Base-by-base conservation (phyloP, 352 stramenopile genomes). In the Globisporangium heterothallicum region DNA sequence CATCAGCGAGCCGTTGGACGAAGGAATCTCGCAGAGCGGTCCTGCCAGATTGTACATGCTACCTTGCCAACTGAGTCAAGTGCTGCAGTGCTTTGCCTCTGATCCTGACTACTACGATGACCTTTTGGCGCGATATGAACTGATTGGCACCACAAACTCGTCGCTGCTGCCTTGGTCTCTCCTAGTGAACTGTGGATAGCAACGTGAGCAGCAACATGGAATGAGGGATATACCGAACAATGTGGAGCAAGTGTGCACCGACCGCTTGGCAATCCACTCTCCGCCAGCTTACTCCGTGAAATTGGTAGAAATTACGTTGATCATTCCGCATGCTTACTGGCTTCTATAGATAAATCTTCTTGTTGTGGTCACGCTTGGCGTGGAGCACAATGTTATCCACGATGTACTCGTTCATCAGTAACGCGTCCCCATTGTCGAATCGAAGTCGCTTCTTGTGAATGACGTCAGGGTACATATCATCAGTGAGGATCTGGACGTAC, bases 391-490 rank as follows among this genome's bases (percentile, higher is more conserved):
- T 79, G 34, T 72, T 63, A 51, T 88, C 72, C 8, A 86, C 66
- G 27, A 81, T 54, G 49, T 84, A 88, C 55, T 88, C 77, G 53
- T 85, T 78, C 53, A 88, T 84, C 5, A 75, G 56, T 49, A 88
- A 50, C 43, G 63, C 72, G 41, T 88, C 77, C 36, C 77, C 77
- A 38, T 85, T 86, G 18, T 62, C 58, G 48, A 86, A 84, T 6
- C 72, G 70, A 30, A 88, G 63, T 1, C 72, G 67, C 56, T 88
- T 88, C 65, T 88, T 84, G 68, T 88, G 70, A 22, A 88, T 74
- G 26, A 84, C 36, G 30, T 86, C 69, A 0, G 77, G 77, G 35
- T 88, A 88, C 54, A 81, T 50, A 48, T 88, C 74, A 51, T 88
- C 77, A 6, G 77, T 88, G 36, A 86, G 63, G 41, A 88, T 83